A percentile compares a stretch with the other conserved stretches of the same genome.
phyloP scores from a whole-genome alignment of 106 monocot species.

The Platanthera zijinensis region DNA sequence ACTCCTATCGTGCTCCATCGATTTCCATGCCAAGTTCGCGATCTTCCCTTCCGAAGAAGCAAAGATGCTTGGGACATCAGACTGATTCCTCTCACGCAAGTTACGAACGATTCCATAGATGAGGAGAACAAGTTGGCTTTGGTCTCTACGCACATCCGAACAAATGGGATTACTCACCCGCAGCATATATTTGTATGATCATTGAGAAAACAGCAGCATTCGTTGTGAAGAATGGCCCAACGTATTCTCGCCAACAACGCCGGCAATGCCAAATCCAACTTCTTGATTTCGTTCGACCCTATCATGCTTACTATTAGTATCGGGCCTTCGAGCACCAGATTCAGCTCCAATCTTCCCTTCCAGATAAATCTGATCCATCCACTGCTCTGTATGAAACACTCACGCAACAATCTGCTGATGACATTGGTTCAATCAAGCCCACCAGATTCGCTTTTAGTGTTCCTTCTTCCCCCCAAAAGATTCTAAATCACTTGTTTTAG shows the following conservation, averaged over 20 bases:
- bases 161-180: constrained; percentile 92
- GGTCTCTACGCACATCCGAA: constrained; percentile 82
- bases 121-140: constrained; percentile 13
- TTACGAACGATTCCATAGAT: constrained; percentile 6
- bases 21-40: background rate
- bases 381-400: background rate
- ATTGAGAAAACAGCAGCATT: constrained; percentile 86
- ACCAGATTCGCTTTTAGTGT: constrained; percentile 40
- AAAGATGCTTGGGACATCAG: constrained; percentile 35
- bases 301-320: constrained; percentile 92
- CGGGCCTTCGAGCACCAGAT: constrained; percentile 49
- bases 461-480: constrained; percentile 36
- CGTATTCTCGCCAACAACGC: constrained; percentile 69
- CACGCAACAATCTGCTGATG: background rate
- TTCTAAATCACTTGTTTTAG: too few relatives aligned
- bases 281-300: constrained; percentile 75
- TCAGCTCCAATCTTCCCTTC: constrained; percentile 24
- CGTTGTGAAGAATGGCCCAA: constrained; percentile 81
- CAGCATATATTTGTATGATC: constrained; percentile 82
- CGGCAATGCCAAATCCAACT: constrained; percentile 85
- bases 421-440: constrained; percentile 9
- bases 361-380: constrained; percentile 8
- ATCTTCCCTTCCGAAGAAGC: background rate
- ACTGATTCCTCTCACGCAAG: constrained; percentile 33
- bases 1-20: background rate